A percentile compares a stretch with the other conserved stretches of the same genome.
Evolutionary conservation across 768 basidiomycete species (phyloP).

Genomic region (Suillus decipiens): DNA sequence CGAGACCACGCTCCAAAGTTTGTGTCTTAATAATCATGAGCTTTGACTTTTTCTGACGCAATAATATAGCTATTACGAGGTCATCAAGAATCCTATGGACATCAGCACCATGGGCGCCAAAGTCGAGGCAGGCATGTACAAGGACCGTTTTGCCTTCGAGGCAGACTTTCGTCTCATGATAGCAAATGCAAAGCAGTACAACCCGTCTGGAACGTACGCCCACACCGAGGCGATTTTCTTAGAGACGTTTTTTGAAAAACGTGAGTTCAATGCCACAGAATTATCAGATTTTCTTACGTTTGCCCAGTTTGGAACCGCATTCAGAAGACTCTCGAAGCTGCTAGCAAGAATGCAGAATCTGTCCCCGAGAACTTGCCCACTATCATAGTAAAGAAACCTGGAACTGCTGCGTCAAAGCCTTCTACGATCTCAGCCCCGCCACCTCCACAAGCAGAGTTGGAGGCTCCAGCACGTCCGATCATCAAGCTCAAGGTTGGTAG

Average conservation of each 20-base stretch:
- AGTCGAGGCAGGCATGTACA: constrained; percentile 83
- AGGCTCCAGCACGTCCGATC: constrained; percentile 48
- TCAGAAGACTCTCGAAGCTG: constrained; percentile 78
- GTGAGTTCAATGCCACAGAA: constrained; percentile 46
- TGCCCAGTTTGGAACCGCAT: constrained; percentile 81
- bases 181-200: constrained; percentile 85
- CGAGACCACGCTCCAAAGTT: constrained; percentile 89
- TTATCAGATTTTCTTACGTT: constrained; percentile 6
- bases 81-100: constrained; percentile 95
- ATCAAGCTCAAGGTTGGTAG: constrained; percentile 71
- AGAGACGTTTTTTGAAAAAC: constrained; percentile 83
- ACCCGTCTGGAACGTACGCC: constrained; percentile 67
- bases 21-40: background rate
- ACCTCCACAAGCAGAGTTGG: constrained; percentile 37
- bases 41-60: constrained; percentile 11
- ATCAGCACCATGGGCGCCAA: constrained; percentile 86
- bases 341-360: constrained; percentile 44
- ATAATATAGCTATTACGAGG: constrained; percentile 74
- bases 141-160: constrained; percentile 80
- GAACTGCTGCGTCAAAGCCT: constrained; percentile 8
- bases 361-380: constrained; percentile 25
- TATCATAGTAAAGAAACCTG: constrained; percentile 25
- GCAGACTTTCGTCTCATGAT: constrained; percentile 89
- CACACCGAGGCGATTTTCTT: constrained; percentile 75
- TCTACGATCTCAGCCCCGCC: constrained; percentile 18